Evolutionary conservation across 805 yeast species (phyloP).

Genomic region (Zygoascus flipseniorum): DNA sequence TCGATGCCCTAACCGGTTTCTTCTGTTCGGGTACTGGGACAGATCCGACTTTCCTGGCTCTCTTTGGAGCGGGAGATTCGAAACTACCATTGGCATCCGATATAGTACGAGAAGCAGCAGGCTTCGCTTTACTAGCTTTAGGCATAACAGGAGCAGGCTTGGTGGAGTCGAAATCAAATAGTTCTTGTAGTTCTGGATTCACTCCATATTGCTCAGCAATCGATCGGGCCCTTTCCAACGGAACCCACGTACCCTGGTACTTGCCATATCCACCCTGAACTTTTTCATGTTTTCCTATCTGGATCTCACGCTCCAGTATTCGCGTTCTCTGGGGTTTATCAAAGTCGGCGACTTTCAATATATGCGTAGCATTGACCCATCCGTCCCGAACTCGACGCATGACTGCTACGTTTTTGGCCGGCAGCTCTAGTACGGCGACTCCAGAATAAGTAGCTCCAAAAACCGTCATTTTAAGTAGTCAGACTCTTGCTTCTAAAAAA

Average conservation of each 20-base stretch:
- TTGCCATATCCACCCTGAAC: constrained; percentile 97
- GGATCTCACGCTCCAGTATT: constrained; percentile 88
- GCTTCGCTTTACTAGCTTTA: constrained; percentile 29
- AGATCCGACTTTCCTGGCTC: not conserved
- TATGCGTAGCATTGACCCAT: constrained; percentile 97
- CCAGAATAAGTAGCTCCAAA: constrained; percentile 38
- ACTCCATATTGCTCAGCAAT: constrained; percentile 63
- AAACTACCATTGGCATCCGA: constrained; percentile 2
- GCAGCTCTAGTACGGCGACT: constrained; percentile 39
- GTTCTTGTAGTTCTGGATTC: constrained; percentile 48
- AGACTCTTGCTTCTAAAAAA: not conserved
- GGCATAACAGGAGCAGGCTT: constrained; percentile 64
- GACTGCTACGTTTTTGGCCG: constrained; percentile 60
- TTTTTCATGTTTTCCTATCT: constrained; percentile 79
- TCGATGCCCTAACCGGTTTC: not conserved
- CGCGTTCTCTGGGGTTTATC: constrained; percentile 92
- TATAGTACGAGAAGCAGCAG: constrained; percentile 8
- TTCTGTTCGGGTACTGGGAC: not conserved
- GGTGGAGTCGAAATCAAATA: constrained; percentile 49
- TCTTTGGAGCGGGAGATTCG: constrained; percentile 1
- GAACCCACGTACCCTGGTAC: constrained; percentile 97
- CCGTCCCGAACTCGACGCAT: constrained; percentile 89
- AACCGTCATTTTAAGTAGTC: not conserved
- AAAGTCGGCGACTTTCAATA: constrained; percentile 84
- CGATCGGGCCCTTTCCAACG: constrained; percentile 61